phyloP scores from a whole-genome alignment of 129 eudicot species.

The Artemisia annua region DNA sequence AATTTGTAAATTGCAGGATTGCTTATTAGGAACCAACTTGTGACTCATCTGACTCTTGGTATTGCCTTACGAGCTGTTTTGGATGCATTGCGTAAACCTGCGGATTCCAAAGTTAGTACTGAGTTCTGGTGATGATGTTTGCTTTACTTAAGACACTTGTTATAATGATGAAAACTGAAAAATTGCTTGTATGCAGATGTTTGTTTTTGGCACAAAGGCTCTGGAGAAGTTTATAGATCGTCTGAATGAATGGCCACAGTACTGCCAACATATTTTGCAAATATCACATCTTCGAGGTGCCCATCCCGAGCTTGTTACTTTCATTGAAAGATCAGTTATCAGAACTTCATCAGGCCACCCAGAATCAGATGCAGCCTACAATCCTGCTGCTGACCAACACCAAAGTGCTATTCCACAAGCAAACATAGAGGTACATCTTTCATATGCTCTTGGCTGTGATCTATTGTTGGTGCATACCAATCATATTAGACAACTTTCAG shows the following conservation, averaged over 20 bases:
- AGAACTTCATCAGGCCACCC: conserved; percentile 65
- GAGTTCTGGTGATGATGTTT: conserved; percentile 16
- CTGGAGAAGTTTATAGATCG: conserved; percentile 93
- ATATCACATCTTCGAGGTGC: conserved; percentile 86
- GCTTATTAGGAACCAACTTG: conserved; percentile 84
- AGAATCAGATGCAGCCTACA: conserved; percentile 60
- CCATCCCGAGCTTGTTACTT: conserved; percentile 75
- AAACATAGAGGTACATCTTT: conserved; percentile 50
- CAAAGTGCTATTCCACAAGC: conserved; percentile 43
- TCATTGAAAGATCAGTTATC: conserved; percentile 71
- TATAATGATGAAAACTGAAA: conserved; percentile 6
- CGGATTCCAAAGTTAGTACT: conserved; percentile 79
- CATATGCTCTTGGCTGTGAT: not conserved
- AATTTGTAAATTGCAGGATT: conserved; percentile 55
- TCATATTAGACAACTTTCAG: not conserved
- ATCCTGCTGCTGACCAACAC: conserved; percentile 54
- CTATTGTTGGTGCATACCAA: not conserved
- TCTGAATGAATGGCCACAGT: conserved; percentile 95
- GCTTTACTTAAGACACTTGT: not conserved
- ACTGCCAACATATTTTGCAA: conserved; percentile 91
- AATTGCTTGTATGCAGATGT: conserved; percentile 61
- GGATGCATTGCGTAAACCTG: conserved; percentile 89
- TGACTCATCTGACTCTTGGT: conserved; percentile 88
- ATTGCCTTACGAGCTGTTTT: conserved; percentile 90
- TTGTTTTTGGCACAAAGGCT: conserved; percentile 87